A percentile compares a stretch with the other conserved stretches of the same genome.
Evolutionary conservation across 768 basidiomycete species (phyloP).

Genomic region (Floccularia luteovirens): DNA sequence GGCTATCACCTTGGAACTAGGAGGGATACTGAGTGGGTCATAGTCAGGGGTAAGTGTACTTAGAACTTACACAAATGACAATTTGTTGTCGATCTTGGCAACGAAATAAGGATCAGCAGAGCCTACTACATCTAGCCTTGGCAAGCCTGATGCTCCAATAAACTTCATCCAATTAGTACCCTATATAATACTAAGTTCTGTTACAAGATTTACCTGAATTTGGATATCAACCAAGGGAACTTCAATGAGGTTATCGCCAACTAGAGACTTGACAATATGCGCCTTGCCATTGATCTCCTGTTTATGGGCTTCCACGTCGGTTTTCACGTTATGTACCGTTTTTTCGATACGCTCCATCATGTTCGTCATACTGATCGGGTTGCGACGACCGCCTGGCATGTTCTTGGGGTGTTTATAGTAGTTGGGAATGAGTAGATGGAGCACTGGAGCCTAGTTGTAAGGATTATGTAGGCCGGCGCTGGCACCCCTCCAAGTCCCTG

Average conservation of each 20-base stretch:
- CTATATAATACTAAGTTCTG: not conserved
- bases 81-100: slow-evolving; percentile 52
- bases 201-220: slow-evolving; percentile 34
- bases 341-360: slow-evolving; percentile 19
- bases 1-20: slow-evolving; percentile 57
- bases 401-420: not conserved
- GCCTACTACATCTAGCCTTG: slow-evolving; percentile 62
- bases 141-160: slow-evolving; percentile 62
- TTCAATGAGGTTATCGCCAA: slow-evolving; percentile 18
- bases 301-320: slow-evolving; percentile 2
- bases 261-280: slow-evolving; percentile 21
- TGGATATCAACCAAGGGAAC: slow-evolving; percentile 47
- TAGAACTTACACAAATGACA: slow-evolving; percentile 47
- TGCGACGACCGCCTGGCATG: slow-evolving; percentile 20
- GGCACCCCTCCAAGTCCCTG: too few species aligned
- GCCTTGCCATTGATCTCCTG: slow-evolving; percentile 22
- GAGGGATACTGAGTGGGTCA: slow-evolving; percentile 1
- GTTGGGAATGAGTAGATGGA: too few species aligned
- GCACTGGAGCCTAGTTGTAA: too few species aligned
- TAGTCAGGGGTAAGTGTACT: not conserved
- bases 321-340: slow-evolving; percentile 18
- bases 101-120: slow-evolving; percentile 67
- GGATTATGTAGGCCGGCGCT: too few species aligned
- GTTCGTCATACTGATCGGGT: slow-evolving; percentile 25
- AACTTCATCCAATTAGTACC: slow-evolving; percentile 31